A percentile compares a stretch with the other conserved stretches of the same genome.
Evolutionary conservation across 805 yeast species (phyloP).

Genomic region (Diddensiella transvaalensis): DNA sequence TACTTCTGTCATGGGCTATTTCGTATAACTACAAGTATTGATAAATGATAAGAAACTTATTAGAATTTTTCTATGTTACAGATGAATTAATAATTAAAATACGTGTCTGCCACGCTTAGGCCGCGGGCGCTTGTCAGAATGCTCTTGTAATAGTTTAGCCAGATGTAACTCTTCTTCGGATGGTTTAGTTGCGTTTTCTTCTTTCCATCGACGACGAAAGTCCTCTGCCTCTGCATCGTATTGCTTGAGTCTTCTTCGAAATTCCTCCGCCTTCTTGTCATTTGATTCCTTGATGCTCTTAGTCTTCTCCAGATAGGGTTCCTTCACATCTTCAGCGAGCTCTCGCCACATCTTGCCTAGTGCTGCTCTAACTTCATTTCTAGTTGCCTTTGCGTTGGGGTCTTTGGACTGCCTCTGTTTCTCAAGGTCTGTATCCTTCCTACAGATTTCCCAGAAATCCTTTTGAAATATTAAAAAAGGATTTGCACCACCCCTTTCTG

Average conservation of each 20-base stretch:
- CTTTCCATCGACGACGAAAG: slow-evolving; percentile 37
- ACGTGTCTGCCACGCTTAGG: slow-evolving; percentile 4
- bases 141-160: slow-evolving; percentile 19
- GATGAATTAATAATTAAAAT: slow-evolving; percentile 1
- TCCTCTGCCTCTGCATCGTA: slow-evolving; percentile 38
- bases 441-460: slow-evolving; percentile 40
- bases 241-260: slow-evolving; percentile 29
- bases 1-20: not conserved
- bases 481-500: slow-evolving; percentile 38
- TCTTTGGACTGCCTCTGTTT: slow-evolving; percentile 32
- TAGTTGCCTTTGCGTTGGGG: slow-evolving; percentile 32
- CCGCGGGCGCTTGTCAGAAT: slow-evolving; percentile 1
- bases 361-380: slow-evolving; percentile 39
- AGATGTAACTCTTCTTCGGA: slow-evolving; percentile 28
- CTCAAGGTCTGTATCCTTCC: slow-evolving; percentile 34
- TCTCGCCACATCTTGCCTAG: slow-evolving; percentile 41
- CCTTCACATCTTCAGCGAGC: slow-evolving; percentile 35
- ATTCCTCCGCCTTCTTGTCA: slow-evolving; percentile 33
- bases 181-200: slow-evolving; percentile 33
- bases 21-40: not conserved
- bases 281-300: slow-evolving; percentile 34
- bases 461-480: slow-evolving; percentile 41
- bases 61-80: too few relatives aligned
- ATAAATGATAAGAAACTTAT: not conserved
- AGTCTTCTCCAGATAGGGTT: slow-evolving; percentile 36